Conservation (phyloP, 129 eudicot species). For the Flaveria ramosissima region DNA sequence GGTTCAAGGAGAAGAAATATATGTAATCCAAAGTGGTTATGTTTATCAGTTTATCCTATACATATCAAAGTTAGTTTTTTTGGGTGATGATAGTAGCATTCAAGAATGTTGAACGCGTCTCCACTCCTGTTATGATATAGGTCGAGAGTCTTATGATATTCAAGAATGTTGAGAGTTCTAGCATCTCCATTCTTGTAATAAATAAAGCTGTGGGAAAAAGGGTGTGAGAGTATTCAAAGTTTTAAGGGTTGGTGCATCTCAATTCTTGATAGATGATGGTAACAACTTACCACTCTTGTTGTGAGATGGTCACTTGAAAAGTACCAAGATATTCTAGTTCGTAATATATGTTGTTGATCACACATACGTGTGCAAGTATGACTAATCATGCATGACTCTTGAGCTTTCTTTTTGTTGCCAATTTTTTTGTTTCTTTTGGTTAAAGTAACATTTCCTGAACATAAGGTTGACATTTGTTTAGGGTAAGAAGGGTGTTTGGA, state of each 20-base stretch:
- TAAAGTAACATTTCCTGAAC: slow-evolving; percentile 7
- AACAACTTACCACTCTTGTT: too few species aligned
- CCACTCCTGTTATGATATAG: not conserved
- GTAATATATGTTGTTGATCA: not conserved
- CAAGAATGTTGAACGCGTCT: not conserved
- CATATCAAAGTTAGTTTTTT: not conserved
- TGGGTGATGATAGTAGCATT: slow-evolving; percentile 3
- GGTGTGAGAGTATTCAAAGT: too few species aligned
- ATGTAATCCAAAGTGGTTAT: not conserved
- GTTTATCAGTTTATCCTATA: not conserved
- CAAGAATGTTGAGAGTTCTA: not conserved
- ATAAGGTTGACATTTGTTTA: slow-evolving; percentile 27
- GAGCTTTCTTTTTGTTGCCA: not conserved
- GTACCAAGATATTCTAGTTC: not conserved
- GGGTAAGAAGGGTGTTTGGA: slow-evolving; percentile 84
- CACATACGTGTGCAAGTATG: not conserved
- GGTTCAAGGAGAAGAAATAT: slow-evolving; percentile 1
- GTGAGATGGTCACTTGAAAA: too few species aligned
- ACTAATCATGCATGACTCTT: not conserved
- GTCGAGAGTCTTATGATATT: not conserved
- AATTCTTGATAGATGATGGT: not conserved
- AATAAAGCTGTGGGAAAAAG: too few species aligned
- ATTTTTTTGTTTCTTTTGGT: slow-evolving; percentile 4
- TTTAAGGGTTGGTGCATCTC: too few species aligned
- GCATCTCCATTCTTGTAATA: not conserved